Base-by-base conservation (phyloP, 495 filamentous ascomycete species). In the Wilcoxina mikolae region DNA sequence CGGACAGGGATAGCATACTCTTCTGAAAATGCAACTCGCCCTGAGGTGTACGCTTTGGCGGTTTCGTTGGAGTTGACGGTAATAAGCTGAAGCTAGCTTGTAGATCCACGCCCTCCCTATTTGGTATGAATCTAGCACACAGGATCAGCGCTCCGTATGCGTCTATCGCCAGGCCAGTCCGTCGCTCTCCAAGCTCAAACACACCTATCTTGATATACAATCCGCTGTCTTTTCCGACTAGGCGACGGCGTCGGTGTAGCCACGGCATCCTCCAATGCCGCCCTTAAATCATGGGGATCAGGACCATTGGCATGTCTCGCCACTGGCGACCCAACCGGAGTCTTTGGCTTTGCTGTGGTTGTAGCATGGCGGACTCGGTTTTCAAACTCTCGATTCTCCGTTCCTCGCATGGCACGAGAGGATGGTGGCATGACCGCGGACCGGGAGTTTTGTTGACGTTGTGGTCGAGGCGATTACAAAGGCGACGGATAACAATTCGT, bases 11-110 rank as follows among this genome's bases (percentile, higher is more conserved):
- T 4, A 38, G 70, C 84, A 67, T 74, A 94, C 89, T 91, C 67
- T 78, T 84, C 66, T 98, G 91, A 61, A 91, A 95, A 65, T 95
- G 82, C 55, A 95, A 76, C 68, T 95, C 90, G 18, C 85, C 82
- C 62, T 94, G 85, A 17, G 87, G 85, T 22, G 82, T 80, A n/a
- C 87, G 78, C 70, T 82, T 85, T 67, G 87, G 85, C 31, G 79
- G 74, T 65, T 81, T 84, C 0, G 87, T 87, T 0, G 91, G 90
- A 0, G 90, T 93, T 10, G 91, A 82, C 15, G 90, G 89, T 20
- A 95, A 73, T 53, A 98, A 74, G 65, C 78, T 90, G 66, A 87
- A 96, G 60, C 87, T 88, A 28, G 91, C 86, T 61, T 88, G 84
- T 22, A 95, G 71, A 67, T 98, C 93, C 66, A 93, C 87, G 5